These are phyloP conservation scores for Bolboschoenus planiculmis DNA, from an alignment of 176 grass and related monocot species.

Conservation along the genomic window DNA sequence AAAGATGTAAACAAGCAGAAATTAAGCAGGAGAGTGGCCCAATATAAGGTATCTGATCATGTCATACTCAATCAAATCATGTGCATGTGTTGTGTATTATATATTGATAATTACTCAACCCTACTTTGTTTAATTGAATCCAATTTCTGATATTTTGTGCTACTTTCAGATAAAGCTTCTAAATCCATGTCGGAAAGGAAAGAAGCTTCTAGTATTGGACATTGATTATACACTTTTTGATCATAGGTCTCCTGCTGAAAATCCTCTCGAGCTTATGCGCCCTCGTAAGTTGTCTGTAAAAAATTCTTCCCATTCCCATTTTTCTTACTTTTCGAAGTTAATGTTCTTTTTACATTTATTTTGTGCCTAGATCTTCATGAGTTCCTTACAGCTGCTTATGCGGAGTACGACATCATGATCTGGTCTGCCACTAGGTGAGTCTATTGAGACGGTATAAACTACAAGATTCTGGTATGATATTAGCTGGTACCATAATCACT, in stretches of 20 bases:
- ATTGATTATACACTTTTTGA: conserved; percentile 99
- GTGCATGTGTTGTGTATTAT: not conserved
- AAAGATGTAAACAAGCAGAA: conserved; percentile 87
- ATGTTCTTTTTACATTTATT: not conserved
- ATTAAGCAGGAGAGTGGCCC: conserved; percentile 58
- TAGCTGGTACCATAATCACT: not conserved
- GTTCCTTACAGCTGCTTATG: conserved; percentile 83
- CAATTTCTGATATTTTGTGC: conserved; percentile 2
- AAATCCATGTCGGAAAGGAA: conserved; percentile 86
- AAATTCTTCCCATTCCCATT: not conserved
- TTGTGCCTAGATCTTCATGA: conserved; percentile 77
- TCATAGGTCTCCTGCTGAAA: conserved; percentile 78
- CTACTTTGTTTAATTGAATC: not conserved
- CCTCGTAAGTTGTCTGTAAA: conserved; percentile 55
- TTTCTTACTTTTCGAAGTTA: not conserved
- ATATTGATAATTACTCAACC: not conserved
- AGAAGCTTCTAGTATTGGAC: conserved; percentile 90
- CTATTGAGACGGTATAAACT: not conserved
- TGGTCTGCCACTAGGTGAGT: conserved; percentile 92
- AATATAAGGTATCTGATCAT: conserved; percentile 60
- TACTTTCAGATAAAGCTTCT: conserved; percentile 80
- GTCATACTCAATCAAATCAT: not conserved
- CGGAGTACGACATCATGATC: conserved; percentile 97
- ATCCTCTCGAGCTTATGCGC: conserved; percentile 88
- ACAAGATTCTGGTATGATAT: not conserved